Conservation (phyloP, 1,284 basidiomycete species). For the Athelia psychrophila region DNA sequence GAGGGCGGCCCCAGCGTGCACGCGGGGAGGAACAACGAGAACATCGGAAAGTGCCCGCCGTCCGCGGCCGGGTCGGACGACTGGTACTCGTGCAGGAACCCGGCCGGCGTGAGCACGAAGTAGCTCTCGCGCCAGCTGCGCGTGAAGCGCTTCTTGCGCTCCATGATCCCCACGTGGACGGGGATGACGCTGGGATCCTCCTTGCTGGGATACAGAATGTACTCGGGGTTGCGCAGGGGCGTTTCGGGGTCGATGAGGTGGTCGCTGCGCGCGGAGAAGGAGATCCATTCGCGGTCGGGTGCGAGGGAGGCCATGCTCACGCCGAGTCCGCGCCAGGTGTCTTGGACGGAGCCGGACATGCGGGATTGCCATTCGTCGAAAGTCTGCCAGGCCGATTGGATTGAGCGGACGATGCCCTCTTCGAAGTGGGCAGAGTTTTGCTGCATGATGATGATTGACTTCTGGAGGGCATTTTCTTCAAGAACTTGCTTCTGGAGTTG, state of each 20-base stretch:
- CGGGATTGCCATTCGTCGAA: slow-evolving; percentile 97
- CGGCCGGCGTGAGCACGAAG: slow-evolving; percentile 93
- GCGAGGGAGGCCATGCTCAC: slow-evolving; percentile 82
- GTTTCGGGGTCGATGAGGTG: slow-evolving; percentile 98
- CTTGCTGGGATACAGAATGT: slow-evolving; percentile 90
- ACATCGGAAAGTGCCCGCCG: slow-evolving; percentile 67
- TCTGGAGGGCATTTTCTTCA: slow-evolving; percentile 97
- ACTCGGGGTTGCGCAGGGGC: slow-evolving; percentile 77
- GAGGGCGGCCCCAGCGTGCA: slow-evolving; percentile 97
- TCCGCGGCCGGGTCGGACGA: slow-evolving; percentile 71
- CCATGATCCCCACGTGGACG: slow-evolving; percentile 89
- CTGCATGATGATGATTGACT: slow-evolving; percentile 99
- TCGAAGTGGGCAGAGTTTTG: slow-evolving; percentile 98
- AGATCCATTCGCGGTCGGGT: slow-evolving; percentile 95
- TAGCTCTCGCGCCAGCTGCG: slow-evolving; percentile 87
- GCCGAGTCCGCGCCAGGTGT: slow-evolving; percentile 78
- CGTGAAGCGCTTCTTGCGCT: slow-evolving; percentile 97
- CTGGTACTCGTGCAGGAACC: slow-evolving; percentile 92
- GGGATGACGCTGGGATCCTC: slow-evolving; percentile 89
- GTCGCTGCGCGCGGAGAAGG: slow-evolving; percentile 92
- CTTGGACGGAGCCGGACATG: slow-evolving; percentile 78
- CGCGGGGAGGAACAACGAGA: slow-evolving; percentile 90
- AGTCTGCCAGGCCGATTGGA: slow-evolving; percentile 97
- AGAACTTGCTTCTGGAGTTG: slow-evolving; percentile 94
- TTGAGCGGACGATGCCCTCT: slow-evolving; percentile 91